Conservation (phyloP, 1,139 yeast species). For the Saccharomyces hybrid region DNA sequence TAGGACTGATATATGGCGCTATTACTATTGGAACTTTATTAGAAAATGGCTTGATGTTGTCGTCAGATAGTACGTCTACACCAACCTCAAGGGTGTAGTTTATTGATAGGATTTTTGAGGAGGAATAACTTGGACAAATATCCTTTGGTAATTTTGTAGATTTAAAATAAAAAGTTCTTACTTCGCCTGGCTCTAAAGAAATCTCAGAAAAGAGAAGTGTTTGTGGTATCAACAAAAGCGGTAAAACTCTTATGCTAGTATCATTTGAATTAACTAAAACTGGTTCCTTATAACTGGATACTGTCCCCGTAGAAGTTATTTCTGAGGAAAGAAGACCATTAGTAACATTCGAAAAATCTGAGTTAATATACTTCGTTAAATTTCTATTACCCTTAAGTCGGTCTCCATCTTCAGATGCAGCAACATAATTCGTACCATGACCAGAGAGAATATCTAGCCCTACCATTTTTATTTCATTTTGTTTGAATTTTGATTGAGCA, state of each 20-base stretch:
- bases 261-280: neutral
- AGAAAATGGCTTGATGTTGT: slow-evolving; percentile 32
- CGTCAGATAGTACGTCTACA: slow-evolving; percentile 30
- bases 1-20: slow-evolving; percentile 35
- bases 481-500: slow-evolving; percentile 36
- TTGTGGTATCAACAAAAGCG: slow-evolving; percentile 73
- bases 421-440: neutral
- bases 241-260: slow-evolving; percentile 32
- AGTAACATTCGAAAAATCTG: slow-evolving; percentile 6
- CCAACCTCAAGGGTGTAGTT: slow-evolving; percentile 41
- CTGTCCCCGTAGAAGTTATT: neutral
- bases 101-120: slow-evolving; percentile 28
- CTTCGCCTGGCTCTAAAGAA: slow-evolving; percentile 41
- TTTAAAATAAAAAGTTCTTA: slow-evolving; percentile 44
- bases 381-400: slow-evolving; percentile 20
- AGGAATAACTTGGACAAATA: slow-evolving; percentile 59
- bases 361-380: slow-evolving; percentile 5
- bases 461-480: slow-evolving; percentile 1
- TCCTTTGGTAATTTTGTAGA: slow-evolving; percentile 42
- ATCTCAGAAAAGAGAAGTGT: slow-evolving; percentile 66
- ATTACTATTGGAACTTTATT: slow-evolving; percentile 38
- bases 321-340: slow-evolving; percentile 2
- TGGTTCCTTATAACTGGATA: neutral
- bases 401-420: slow-evolving; percentile 15
- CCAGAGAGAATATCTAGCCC: neutral